Evolutionary conservation across 2,329 filamentous ascomycete genomes (phyloP).

Genomic region (Dactylellina haptotyla): DNA sequence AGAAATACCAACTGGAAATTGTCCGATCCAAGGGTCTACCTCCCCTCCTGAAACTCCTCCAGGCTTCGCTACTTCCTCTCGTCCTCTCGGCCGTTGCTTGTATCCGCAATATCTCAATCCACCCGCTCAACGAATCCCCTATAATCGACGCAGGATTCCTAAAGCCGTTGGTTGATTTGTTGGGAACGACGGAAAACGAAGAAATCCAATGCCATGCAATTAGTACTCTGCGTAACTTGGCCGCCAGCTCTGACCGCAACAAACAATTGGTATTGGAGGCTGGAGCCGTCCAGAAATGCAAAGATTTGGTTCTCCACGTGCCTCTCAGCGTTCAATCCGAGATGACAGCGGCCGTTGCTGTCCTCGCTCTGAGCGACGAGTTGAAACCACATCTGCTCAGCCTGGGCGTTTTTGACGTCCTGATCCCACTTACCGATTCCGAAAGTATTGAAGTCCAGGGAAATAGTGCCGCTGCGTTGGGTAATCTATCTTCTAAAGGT

Average conservation of each 20-base stretch:
- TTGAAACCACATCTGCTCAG: slow-evolving; percentile 90
- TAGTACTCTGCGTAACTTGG: slow-evolving; percentile 92
- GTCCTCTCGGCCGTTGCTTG: slow-evolving; percentile 97
- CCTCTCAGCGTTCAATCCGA: slow-evolving; percentile 95
- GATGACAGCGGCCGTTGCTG: slow-evolving; percentile 99
- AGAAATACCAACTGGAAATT: slow-evolving; percentile 98
- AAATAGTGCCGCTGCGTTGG: slow-evolving; percentile 94
- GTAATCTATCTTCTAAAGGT: slow-evolving; percentile 98
- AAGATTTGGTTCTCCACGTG: slow-evolving; percentile 91
- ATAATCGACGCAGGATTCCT: slow-evolving; percentile 98
- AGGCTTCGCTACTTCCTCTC: slow-evolving; percentile 93
- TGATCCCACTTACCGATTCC: slow-evolving; percentile 94
- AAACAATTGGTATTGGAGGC: slow-evolving; percentile 97
- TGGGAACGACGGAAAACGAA: slow-evolving; percentile 96
- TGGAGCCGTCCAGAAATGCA: slow-evolving; percentile 97
- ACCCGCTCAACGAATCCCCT: slow-evolving; percentile 95
- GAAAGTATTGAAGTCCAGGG: slow-evolving; percentile 97
- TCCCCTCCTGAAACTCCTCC: slow-evolving; percentile 85
- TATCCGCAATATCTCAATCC: slow-evolving; percentile 98
- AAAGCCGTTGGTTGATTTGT: slow-evolving; percentile 88
- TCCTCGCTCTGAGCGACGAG: slow-evolving; percentile 93
- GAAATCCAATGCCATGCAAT: slow-evolving; percentile 99
- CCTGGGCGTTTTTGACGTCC: slow-evolving; percentile 92
- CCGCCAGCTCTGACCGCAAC: slow-evolving; percentile 95
- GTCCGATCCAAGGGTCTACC: slow-evolving; percentile 86